Conservation (phyloP, 495 filamentous ascomycete species). For the Aspergillus baeticus region DNA sequence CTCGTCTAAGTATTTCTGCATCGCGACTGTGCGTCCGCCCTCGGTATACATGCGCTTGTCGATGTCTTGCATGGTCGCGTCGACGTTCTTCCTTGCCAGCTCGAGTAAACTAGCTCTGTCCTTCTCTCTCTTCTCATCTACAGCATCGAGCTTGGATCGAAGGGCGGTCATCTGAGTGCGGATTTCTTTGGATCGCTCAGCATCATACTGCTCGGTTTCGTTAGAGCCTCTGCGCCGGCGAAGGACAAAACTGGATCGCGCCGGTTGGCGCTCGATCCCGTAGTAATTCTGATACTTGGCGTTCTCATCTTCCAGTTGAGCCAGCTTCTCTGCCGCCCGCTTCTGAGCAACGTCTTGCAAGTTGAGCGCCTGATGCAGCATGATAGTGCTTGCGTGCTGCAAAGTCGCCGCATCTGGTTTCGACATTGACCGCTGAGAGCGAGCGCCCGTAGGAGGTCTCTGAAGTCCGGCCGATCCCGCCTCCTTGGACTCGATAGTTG, state of each 20-base stretch:
- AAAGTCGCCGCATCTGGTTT: slow-evolving; percentile 29
- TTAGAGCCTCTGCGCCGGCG: slow-evolving; percentile 66
- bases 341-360: slow-evolving; percentile 84
- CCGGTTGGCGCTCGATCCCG: slow-evolving; percentile 49
- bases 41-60: slow-evolving; percentile 75
- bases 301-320: slow-evolving; percentile 73
- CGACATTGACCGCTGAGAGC: slow-evolving; percentile 34
- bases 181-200: slow-evolving; percentile 66
- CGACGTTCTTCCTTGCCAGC: slow-evolving; percentile 80
- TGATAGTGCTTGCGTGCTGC: slow-evolving; percentile 21
- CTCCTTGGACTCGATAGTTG: slow-evolving; percentile 50
- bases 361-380: slow-evolving; percentile 48
- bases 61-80: slow-evolving; percentile 71
- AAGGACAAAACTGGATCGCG: slow-evolving; percentile 54
- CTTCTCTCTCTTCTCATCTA: slow-evolving; percentile 71
- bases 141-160: slow-evolving; percentile 61
- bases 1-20: slow-evolving; percentile 74
- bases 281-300: slow-evolving; percentile 72
- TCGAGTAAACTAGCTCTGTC: slow-evolving; percentile 76
- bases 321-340: slow-evolving; percentile 77
- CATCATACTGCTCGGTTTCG: slow-evolving; percentile 67
- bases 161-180: slow-evolving; percentile 78
- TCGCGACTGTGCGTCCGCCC: slow-evolving; percentile 69
- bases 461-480: slow-evolving; percentile 29
- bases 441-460: slow-evolving; percentile 35